Evolutionary conservation across 805 yeast genomes (phyloP), one percentile per base, ranked within the genome.

Genomic region (Teunomyces pallodes): DNA sequence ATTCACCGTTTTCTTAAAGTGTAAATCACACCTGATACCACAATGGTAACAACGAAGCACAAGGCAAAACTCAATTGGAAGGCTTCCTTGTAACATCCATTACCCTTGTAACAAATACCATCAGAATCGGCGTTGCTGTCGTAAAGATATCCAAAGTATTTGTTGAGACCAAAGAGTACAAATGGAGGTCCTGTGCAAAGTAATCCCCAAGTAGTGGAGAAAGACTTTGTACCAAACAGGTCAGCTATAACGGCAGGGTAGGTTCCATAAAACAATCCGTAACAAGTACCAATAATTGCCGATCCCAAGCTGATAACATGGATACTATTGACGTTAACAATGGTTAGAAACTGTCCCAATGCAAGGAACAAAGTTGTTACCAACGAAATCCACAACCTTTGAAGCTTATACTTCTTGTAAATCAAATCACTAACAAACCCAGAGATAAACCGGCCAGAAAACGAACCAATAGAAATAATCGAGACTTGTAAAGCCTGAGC

Each of bases 241-340:
- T 87, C 95, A 0, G 90, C 90, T 27, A 86, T 74, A 2, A 85
- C 75, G 0, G 91, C 86, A 3, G 95, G 95, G 60, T 83, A 83
- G 0, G 85, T 79, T 0, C 92, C 92, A 66, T 83, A 86, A 3
- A 81, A 65, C 26, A 86, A 71, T 0, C 95, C 95, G 65, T 84
- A 87, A 16, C 87, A 77, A 29, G 74, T 69, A 0, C 94, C 94
- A 46, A 81, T 73, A 4, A 83, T 58, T 3, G 75, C 66, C 0
- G 90, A 84, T 2, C 84, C 66, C 2, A 77, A 9, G 0, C 77
- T 65, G 2, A 86, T 63, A 26, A 74, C 65, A 3, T 66, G 48
- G 8, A 62, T 49, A 45, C 61, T 61, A 41, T 62, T 57, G 9
- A 58, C 58, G 42, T 67, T 64, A 28, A 50, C 33, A n/a, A 67